Evolutionary conservation across 768 basidiomycete species (phyloP).

Genomic region (Cyclocybe aegerita): DNA sequence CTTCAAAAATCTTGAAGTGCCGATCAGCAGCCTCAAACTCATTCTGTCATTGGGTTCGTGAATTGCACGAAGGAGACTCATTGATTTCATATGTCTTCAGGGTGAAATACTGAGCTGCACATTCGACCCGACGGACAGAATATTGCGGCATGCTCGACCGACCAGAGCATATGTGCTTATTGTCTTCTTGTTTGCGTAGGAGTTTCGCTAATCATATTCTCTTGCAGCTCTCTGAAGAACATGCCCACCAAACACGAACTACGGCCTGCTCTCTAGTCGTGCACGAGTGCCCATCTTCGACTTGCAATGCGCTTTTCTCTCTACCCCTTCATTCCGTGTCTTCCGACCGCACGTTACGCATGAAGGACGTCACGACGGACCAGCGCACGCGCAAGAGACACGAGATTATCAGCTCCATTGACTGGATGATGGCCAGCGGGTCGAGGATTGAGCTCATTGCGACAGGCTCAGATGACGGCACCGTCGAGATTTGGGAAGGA

Average conservation of each 20-base stretch:
- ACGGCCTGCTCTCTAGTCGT: slow-evolving; percentile 77
- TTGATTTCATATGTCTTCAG: slow-evolving; percentile 8
- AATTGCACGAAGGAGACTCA: not conserved
- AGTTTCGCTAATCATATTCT: not conserved
- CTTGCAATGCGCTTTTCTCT: slow-evolving; percentile 79
- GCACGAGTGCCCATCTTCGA: slow-evolving; percentile 93
- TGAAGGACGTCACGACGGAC: slow-evolving; percentile 82
- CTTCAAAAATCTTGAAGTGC: slow-evolving; percentile 77
- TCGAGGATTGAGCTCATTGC: slow-evolving; percentile 83
- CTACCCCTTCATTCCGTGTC: slow-evolving; percentile 78
- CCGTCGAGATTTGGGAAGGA: slow-evolving; percentile 90
- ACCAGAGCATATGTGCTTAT: slow-evolving; percentile 88
- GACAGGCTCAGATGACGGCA: slow-evolving; percentile 91
- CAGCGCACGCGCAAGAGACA: slow-evolving; percentile 78
- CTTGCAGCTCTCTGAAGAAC: slow-evolving; percentile 82
- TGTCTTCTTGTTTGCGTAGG: no score
- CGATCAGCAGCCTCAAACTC: slow-evolving; percentile 90
- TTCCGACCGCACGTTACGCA: slow-evolving; percentile 82
- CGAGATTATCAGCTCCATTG: slow-evolving; percentile 88
- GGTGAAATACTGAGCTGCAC: slow-evolving; percentile 85
- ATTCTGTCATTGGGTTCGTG: slow-evolving; percentile 52
- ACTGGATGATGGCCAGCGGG: slow-evolving; percentile 82
- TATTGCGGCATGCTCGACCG: slow-evolving; percentile 89
- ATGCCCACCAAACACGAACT: slow-evolving; percentile 91
- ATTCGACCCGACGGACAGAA: slow-evolving; percentile 92